Conservation (phyloP, 177 flowering plant genomes). For the Telopea speciosissima region DNA sequence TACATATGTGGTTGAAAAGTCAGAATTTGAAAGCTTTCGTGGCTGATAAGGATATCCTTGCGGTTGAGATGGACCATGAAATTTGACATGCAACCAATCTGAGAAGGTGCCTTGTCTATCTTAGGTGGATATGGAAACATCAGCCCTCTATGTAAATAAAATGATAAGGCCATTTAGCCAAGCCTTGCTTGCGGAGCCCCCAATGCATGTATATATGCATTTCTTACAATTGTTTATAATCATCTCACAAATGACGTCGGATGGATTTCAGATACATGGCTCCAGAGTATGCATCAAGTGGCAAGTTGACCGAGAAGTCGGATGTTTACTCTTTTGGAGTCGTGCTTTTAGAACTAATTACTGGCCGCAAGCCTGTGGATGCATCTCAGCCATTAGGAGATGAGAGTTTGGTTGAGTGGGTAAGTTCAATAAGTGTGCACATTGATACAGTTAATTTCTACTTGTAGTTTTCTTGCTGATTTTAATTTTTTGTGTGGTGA, state of each 20-base stretch:
- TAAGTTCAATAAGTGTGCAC: conserved; percentile 18
- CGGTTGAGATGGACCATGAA: no score
- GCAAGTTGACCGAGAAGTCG: conserved; percentile 69
- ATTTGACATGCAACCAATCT: no score
- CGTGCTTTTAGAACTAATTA: conserved; percentile 64
- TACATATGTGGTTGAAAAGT: no score
- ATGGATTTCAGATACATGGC: conserved; percentile 57
- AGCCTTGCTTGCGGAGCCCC: no score
- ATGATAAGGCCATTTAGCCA: no score
- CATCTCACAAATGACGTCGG: background rate
- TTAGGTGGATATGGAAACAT: no score
- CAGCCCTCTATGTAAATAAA: no score
- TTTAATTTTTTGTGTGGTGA: background rate
- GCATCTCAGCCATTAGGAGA: conserved; percentile 64
- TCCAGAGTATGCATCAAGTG: conserved; percentile 74
- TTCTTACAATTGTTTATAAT: background rate
- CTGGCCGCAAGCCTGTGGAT: conserved; percentile 75
- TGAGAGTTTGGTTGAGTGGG: conserved; percentile 79
- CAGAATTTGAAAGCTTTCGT: no score
- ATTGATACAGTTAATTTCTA: background rate
- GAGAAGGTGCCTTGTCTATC: no score
- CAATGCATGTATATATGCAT: background rate
- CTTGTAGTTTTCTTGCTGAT: background rate
- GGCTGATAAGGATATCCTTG: no score
- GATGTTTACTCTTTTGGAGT: conserved; percentile 78